Evolutionary conservation across 495 filamentous ascomycete species (phyloP).

Genomic region (Tuber microsphaerosporum): DNA sequence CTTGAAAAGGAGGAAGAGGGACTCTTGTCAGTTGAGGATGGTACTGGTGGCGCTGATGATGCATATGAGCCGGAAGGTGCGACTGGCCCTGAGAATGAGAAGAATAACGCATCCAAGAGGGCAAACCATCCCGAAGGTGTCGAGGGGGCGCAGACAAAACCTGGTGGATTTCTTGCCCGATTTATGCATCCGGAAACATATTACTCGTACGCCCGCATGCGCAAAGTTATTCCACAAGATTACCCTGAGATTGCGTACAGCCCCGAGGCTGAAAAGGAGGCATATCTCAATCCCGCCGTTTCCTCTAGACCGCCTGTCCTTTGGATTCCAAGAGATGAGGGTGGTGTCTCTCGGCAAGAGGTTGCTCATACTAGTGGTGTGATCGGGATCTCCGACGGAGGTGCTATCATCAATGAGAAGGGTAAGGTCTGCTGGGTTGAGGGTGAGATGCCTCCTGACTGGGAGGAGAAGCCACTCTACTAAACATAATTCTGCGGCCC

Average conservation of each 20-base stretch:
- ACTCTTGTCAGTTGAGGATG: conserved; percentile 49
- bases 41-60: conserved; percentile 25
- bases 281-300: conserved; percentile 72
- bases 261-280: conserved; percentile 56
- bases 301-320: conserved; percentile 59
- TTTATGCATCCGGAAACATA: conserved; percentile 76
- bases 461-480: conserved; percentile 60
- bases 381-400: conserved; percentile 77
- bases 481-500: conserved; percentile 30
- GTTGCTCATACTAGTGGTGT: conserved; percentile 61
- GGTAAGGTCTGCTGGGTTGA: conserved; percentile 69
- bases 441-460: conserved; percentile 69
- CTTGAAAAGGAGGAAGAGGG: conserved; percentile 55
- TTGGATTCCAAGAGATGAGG: conserved; percentile 73
- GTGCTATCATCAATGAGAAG: conserved; percentile 71
- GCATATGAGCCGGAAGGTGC: conserved; percentile 5
- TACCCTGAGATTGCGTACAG: conserved; percentile 51
- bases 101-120: conserved; percentile 9
- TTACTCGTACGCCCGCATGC: conserved; percentile 62
- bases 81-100: conserved; percentile 5
- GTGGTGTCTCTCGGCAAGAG: conserved; percentile 73
- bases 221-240: conserved; percentile 60
- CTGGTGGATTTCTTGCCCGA: conserved; percentile 51
- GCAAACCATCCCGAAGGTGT: conserved; percentile 28
- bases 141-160: conserved; percentile 41